phyloP scores from a whole-genome alignment of 2,329 filamentous ascomycete species.

The Penicillium vulpinum region DNA sequence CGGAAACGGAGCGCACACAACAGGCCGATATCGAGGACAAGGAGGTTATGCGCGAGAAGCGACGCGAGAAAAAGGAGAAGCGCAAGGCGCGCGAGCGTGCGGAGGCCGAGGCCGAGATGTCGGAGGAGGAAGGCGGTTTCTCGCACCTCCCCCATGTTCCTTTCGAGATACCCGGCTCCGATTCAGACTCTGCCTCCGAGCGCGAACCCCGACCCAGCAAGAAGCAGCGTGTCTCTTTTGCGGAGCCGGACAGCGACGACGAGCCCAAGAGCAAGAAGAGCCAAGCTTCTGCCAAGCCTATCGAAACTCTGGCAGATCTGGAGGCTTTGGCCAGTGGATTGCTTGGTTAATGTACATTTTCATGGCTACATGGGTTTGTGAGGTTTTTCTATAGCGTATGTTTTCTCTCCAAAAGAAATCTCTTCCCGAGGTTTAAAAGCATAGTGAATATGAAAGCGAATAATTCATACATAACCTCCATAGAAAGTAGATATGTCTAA shows the following conservation, averaged over 20 bases:
- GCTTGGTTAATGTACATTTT: slow-evolving; percentile 31
- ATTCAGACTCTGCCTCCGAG: slow-evolving; percentile 23
- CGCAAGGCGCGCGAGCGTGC: slow-evolving; percentile 43
- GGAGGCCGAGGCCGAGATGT: slow-evolving; percentile 33
- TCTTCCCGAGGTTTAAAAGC: slow-evolving; percentile 21
- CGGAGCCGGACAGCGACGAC: slow-evolving; percentile 27
- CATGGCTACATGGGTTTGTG: slow-evolving; percentile 11
- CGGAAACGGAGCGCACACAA: slow-evolving; percentile 71
- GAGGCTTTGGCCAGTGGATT: slow-evolving; percentile 49
- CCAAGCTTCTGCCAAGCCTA: slow-evolving; percentile 26
- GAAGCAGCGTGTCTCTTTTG: slow-evolving; percentile 44
- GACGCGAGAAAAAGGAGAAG: slow-evolving; percentile 50
- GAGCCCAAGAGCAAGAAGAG: slow-evolving; percentile 24
- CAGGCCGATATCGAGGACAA: slow-evolving; percentile 82
- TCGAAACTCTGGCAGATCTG: slow-evolving; percentile 50
- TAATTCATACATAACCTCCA: neutral
- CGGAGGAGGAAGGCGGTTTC: slow-evolving; percentile 26
- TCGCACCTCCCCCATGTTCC: slow-evolving; percentile 23
- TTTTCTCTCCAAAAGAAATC: neutral
- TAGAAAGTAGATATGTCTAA: neutral
- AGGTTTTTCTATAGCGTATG: slow-evolving; percentile 16
- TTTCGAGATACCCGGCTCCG: slow-evolving; percentile 21
- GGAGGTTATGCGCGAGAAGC: slow-evolving; percentile 73
- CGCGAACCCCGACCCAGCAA: slow-evolving; percentile 38
- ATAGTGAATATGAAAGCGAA: slow-evolving; percentile 14